Percentiles rank a stretch among this genome's conserved stretches.
Conservation (phyloP, 1,284 basidiomycete species). For the Trichosporon inkin region DNA sequence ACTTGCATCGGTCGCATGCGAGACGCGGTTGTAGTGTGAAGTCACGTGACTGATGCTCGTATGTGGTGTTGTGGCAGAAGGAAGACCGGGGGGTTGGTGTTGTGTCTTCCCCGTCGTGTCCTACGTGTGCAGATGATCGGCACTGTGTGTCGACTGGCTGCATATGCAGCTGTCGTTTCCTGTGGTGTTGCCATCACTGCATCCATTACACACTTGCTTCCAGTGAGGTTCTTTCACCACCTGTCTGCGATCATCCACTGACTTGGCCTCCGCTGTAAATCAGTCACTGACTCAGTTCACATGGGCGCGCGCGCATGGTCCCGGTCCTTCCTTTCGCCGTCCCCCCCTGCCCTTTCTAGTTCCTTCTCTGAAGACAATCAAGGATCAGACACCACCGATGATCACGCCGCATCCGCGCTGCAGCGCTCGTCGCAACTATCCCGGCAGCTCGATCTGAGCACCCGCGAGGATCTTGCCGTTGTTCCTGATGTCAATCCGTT, state of each 20-base stretch:
- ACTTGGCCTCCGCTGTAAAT: too few species aligned
- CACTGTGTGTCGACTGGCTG: too few species aligned
- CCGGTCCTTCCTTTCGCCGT: constrained; percentile 10
- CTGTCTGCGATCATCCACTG: too few species aligned
- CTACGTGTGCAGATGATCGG: not conserved
- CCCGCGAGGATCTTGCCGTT: constrained; percentile 24
- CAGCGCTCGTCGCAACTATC: constrained; percentile 16
- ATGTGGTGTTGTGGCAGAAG: not conserved
- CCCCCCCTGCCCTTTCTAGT: constrained; percentile 6
- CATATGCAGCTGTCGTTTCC: too few species aligned
- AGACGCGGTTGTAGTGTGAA: not conserved
- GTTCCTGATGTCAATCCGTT: constrained; percentile 27
- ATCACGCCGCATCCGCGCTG: not conserved
- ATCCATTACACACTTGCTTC: not conserved
- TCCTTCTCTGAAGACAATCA: constrained; percentile 12
- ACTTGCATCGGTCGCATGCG: not conserved
- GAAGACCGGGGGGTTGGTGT: not conserved
- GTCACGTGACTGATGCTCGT: constrained; percentile 8
- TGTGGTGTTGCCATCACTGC: not conserved
- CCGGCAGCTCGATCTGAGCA: constrained; percentile 26
- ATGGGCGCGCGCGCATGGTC: constrained; percentile 11
- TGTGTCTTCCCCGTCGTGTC: not conserved
- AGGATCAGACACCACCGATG: not conserved
- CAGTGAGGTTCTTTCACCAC: too few species aligned
- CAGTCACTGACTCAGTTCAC: not conserved